phyloP scores from a whole-genome alignment of 2,329 filamentous ascomycete species.

The Fusarium chlamydosporum region DNA sequence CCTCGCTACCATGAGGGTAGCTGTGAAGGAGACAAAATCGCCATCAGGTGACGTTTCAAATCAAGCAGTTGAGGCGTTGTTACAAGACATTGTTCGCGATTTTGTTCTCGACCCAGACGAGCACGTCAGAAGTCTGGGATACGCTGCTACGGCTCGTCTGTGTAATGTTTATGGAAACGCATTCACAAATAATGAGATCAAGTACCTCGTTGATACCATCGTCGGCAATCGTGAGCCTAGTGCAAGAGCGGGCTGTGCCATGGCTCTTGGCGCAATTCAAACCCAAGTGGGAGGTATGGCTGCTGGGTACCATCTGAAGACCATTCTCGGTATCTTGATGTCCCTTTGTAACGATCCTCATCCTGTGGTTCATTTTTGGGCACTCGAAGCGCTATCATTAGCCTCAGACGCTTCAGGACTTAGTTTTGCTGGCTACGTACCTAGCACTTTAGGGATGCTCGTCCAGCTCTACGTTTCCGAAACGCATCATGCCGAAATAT shows the following conservation, averaged over 20 bases:
- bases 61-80: conserved; percentile 82
- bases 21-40: conserved; percentile 83
- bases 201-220: conserved; percentile 92
- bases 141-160: conserved; percentile 86
- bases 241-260: conserved; percentile 92
- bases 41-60: conserved; percentile 80
- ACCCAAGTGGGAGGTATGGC: conserved; percentile 98
- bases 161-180: conserved; percentile 87
- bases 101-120: conserved; percentile 88
- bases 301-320: conserved; percentile 95
- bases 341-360: conserved; percentile 96
- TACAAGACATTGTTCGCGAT: conserved; percentile 79
- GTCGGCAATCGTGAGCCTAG: conserved; percentile 94
- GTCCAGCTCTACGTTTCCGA: conserved; percentile 94
- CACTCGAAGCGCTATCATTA: conserved; percentile 86
- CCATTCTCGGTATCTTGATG: conserved; percentile 97
- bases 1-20: conserved; percentile 83
- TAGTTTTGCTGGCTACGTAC: conserved; percentile 91
- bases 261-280: conserved; percentile 93
- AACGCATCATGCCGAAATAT: conserved; percentile 87
- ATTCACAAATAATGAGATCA: conserved; percentile 91
- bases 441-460: conserved; percentile 91
- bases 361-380: conserved; percentile 96
- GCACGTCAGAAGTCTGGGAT: conserved; percentile 86
- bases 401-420: conserved; percentile 93